phyloP scores from a whole-genome alignment of 768 basidiomycete genomes.

The Phlegmacium glaucopus region DNA sequence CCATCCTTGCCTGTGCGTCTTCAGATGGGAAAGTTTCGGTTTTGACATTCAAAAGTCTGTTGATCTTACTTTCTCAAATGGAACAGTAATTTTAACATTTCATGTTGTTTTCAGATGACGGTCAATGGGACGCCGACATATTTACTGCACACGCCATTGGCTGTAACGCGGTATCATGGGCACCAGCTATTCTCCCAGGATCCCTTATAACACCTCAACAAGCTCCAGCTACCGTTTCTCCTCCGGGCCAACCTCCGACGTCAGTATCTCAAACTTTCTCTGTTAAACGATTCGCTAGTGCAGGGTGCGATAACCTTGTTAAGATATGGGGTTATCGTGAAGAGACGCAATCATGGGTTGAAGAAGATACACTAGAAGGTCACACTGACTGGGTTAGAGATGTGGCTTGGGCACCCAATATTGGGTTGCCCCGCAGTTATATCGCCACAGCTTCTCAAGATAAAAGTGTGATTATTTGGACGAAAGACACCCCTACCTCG shows the following conservation, averaged over 20 bases:
- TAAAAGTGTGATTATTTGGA: slow-evolving; percentile 89
- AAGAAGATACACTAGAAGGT: slow-evolving; percentile 87
- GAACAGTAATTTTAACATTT: neutral
- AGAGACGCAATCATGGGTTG: slow-evolving; percentile 83
- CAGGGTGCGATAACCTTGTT: slow-evolving; percentile 94
- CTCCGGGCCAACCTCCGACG: slow-evolving; percentile 40
- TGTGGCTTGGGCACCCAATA: slow-evolving; percentile 98
- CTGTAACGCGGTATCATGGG: slow-evolving; percentile 98
- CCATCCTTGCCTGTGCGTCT: slow-evolving; percentile 94
- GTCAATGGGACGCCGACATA: slow-evolving; percentile 92
- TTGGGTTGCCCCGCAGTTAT: slow-evolving; percentile 91
- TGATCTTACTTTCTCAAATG: neutral
- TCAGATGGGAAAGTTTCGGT: slow-evolving; percentile 98
- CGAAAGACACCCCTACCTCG: slow-evolving; percentile 70
- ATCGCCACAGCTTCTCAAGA: slow-evolving; percentile 97
- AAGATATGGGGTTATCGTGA: slow-evolving; percentile 92
- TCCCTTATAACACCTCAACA: slow-evolving; percentile 75
- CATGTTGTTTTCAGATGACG: slow-evolving; percentile 64
- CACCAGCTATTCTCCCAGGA: slow-evolving; percentile 84
- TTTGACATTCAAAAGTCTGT: slow-evolving; percentile 90
- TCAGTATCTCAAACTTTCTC: slow-evolving; percentile 41
- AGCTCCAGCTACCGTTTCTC: slow-evolving; percentile 26
- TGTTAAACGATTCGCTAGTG: slow-evolving; percentile 91
- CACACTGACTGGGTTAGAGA: slow-evolving; percentile 98
- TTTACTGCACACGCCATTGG: slow-evolving; percentile 96